These are phyloP conservation scores for Boletus huronensis DNA, from an alignment of 768 basidiomycete genomes.

Conservation along the genomic window DNA sequence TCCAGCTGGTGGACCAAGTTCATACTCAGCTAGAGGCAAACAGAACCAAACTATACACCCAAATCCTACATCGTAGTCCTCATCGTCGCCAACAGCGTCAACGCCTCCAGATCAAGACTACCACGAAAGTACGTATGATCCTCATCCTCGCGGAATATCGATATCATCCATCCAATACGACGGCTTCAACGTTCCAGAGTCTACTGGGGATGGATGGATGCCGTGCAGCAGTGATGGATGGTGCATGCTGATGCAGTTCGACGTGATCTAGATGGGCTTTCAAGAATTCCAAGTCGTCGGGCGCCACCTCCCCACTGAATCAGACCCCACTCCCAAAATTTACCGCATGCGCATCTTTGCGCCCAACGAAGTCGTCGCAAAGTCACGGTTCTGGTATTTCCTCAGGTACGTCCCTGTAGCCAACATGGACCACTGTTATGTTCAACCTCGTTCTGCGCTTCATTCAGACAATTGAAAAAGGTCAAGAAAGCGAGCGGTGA, in stretches of 20 bases:
- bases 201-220: slow-evolving; percentile 34
- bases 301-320: slow-evolving; percentile 92
- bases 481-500: slow-evolving; percentile 99
- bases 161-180: neutral
- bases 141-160: neutral
- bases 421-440: too few relatives aligned
- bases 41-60: slow-evolving; percentile 25
- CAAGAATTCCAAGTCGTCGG: slow-evolving; percentile 97
- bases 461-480: slow-evolving; percentile 85
- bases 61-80: slow-evolving; percentile 2
- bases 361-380: slow-evolving; percentile 97
- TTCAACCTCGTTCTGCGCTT: neutral
- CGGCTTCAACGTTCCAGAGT: neutral
- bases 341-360: slow-evolving; percentile 99
- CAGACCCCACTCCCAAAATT: slow-evolving; percentile 94
- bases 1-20: too few relatives aligned
- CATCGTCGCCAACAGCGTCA: slow-evolving; percentile 28
- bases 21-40: slow-evolving; percentile 19
- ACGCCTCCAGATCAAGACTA: slow-evolving; percentile 24
- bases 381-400: slow-evolving; percentile 99
- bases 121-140: slow-evolving; percentile 28
- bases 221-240: slow-evolving; percentile 13
- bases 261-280: slow-evolving; percentile 60
- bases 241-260: slow-evolving; percentile 5
- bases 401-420: slow-evolving; percentile 56